Evolutionary conservation across 1,284 basidiomycete species (phyloP).

Genomic region (Microbotryomycetes sp.): DNA sequence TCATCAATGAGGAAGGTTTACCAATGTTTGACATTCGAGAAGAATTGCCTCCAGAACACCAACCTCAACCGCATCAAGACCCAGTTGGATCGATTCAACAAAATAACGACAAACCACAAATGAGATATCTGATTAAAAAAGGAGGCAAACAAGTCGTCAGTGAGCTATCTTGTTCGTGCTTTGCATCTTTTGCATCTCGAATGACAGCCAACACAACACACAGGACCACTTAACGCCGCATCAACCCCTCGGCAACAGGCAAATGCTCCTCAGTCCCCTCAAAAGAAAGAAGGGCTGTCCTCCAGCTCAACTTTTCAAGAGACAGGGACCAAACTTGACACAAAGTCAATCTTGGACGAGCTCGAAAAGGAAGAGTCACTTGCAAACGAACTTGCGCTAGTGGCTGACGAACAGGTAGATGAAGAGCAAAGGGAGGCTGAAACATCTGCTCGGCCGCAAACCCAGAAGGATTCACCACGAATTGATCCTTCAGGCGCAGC

Average conservation of each 20-base stretch:
- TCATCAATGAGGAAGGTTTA: conserved; percentile 32
- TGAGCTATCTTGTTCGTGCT: neutral
- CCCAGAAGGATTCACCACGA: neutral
- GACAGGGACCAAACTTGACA: too few species aligned
- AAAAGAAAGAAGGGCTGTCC: too few species aligned
- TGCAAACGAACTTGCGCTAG: neutral
- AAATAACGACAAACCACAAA: neutral
- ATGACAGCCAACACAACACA: neutral
- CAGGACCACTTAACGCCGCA: neutral
- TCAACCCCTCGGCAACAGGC: neutral
- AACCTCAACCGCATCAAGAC: neutral
- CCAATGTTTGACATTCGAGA: conserved; percentile 34
- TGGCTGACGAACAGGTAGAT: neutral
- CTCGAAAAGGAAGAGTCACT: conserved; percentile 22
- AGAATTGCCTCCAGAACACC: conserved; percentile 17
- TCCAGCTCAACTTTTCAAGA: too few species aligned
- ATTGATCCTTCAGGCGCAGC: neutral
- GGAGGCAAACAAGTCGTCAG: conserved; percentile 27
- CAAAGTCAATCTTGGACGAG: conserved; percentile 25
- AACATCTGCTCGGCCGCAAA: neutral
- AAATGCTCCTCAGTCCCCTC: neutral
- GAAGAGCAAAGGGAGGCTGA: neutral
- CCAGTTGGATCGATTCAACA: neutral
- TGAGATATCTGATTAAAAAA: conserved; percentile 31
- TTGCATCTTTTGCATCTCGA: too few species aligned